Conservation (phyloP, 257 asterid genomes). For the Primulina huaijiensis region DNA sequence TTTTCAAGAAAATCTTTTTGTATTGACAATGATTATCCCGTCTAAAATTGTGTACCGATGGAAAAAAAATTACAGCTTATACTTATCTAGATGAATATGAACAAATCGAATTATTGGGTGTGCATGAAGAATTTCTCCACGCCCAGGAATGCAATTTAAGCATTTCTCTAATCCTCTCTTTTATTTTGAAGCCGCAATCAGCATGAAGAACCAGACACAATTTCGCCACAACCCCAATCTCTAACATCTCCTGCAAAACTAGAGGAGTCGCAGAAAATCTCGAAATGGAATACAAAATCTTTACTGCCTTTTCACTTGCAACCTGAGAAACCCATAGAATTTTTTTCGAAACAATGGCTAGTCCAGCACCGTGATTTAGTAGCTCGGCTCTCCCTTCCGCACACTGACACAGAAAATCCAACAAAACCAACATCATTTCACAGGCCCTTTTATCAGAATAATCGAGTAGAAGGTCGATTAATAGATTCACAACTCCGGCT, state of each 20-base stretch:
- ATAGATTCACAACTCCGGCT: slow-evolving; percentile 35
- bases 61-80: not conserved
- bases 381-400: slow-evolving; percentile 85
- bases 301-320: slow-evolving; percentile 63
- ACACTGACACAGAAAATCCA: slow-evolving; percentile 69
- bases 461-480: slow-evolving; percentile 56
- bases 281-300: slow-evolving; percentile 55
- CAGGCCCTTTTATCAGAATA: slow-evolving; percentile 36
- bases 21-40: not conserved
- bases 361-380: slow-evolving; percentile 64
- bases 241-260: slow-evolving; percentile 65
- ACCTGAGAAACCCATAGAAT: slow-evolving; percentile 70
- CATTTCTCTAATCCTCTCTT: slow-evolving; percentile 67
- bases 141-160: slow-evolving; percentile 55
- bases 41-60: not conserved
- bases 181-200: slow-evolving; percentile 56
- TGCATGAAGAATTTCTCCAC: slow-evolving; percentile 66
- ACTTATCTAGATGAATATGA: slow-evolving; percentile 41
- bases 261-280: slow-evolving; percentile 47
- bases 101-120: slow-evolving; percentile 39
- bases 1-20: not conserved
- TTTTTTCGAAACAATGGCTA: slow-evolving; percentile 78
- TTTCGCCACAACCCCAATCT: slow-evolving; percentile 67
- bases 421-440: slow-evolving; percentile 44
- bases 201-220: slow-evolving; percentile 62